Percentiles rank a stretch among this genome's conserved stretches.
These are phyloP conservation scores for Alternaria viburni DNA, from an alignment of 2,329 filamentous ascomycete species.

Conservation along the genomic window DNA sequence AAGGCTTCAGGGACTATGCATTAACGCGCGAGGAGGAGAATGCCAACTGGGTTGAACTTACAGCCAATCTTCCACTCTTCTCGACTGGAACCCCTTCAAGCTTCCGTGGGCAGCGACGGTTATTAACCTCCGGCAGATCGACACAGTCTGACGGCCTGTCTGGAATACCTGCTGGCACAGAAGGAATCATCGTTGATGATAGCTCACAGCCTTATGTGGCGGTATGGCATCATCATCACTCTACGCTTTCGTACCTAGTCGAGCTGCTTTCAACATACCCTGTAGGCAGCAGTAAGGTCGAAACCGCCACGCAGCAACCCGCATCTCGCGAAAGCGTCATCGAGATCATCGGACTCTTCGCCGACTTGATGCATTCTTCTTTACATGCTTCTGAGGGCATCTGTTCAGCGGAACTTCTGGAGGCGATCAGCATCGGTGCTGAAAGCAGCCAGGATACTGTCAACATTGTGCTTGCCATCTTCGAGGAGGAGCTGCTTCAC, in stretches of 20 bases:
- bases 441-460: conserved; percentile 73
- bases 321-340: conserved; percentile 68
- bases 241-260: conserved; percentile 78
- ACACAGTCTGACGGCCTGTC: conserved; percentile 54
- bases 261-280: conserved; percentile 74
- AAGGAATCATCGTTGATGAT: conserved; percentile 77
- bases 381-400: conserved; percentile 36
- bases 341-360: conserved; percentile 76
- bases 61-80: conserved; percentile 69
- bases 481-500: conserved; percentile 70
- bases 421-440: conserved; percentile 47
- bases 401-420: conserved; percentile 38
- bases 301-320: conserved; percentile 54
- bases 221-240: conserved; percentile 77
- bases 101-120: conserved; percentile 31
- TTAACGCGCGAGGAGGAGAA: conserved; percentile 86
- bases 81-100: conserved; percentile 21
- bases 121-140: conserved; percentile 24
- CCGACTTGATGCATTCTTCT: conserved; percentile 65
- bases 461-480: conserved; percentile 80
- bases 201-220: conserved; percentile 73
- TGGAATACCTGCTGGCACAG: conserved; percentile 68
- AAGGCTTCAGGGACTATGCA: conserved; percentile 74
- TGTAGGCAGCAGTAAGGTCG: conserved; percentile 58
- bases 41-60: conserved; percentile 75